Percentiles rank a stretch among this genome's conserved stretches.
Conservation (phyloP, 106 monocot species). For the Dendrobium chrysotoxum region DNA sequence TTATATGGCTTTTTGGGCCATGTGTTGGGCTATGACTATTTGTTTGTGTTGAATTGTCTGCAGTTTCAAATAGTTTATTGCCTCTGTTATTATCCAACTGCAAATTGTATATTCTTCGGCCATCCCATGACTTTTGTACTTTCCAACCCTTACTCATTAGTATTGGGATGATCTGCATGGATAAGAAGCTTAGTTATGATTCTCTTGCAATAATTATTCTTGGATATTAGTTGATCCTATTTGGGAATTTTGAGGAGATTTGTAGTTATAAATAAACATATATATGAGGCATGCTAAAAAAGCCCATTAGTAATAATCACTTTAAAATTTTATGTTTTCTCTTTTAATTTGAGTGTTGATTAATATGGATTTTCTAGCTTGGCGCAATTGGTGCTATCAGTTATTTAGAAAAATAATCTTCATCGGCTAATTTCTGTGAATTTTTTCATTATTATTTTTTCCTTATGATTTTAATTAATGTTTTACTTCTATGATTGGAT, state of each 20-base stretch:
- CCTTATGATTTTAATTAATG: not conserved
- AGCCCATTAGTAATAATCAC: not conserved
- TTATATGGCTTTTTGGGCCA: not conserved
- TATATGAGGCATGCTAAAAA: not conserved
- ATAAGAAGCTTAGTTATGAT: not conserved
- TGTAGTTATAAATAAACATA: not conserved
- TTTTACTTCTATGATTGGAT: not conserved
- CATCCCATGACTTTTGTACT: not conserved
- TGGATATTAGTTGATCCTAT: not conserved
- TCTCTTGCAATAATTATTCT: not conserved
- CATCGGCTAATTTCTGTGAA: not conserved
- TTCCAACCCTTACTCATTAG: not conserved
- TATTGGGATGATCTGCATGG: not conserved
- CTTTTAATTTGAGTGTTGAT: not conserved
- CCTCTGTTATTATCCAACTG: not conserved
- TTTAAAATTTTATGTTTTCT: not conserved
- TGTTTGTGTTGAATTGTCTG: not conserved
- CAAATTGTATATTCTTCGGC: not conserved
- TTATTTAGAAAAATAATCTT: not conserved
- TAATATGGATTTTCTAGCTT: not conserved
- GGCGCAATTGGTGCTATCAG: not conserved
- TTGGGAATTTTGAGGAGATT: not conserved
- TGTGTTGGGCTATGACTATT: not conserved
- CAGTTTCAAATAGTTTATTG: not conserved
- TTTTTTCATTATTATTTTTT: not conserved